Evolutionary conservation across 1,284 basidiomycete species (phyloP), one percentile per base, ranked within the genome.

Genomic region (Malassezia furfur): DNA sequence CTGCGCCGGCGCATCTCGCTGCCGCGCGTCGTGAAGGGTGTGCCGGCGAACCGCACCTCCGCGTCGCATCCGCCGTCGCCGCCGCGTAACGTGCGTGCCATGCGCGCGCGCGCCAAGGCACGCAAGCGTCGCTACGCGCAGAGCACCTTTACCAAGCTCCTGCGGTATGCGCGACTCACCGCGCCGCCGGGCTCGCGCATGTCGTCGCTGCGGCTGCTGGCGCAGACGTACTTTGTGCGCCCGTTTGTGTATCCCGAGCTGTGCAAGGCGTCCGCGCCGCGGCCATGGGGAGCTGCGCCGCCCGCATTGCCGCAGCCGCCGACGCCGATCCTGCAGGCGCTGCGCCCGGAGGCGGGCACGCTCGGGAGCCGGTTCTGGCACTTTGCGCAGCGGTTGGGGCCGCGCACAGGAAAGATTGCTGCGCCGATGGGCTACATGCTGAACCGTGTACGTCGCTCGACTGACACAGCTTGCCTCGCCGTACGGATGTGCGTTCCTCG

Each of bases 401-500:
- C 40, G 25, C 22, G 28, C 3, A 31, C 34, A 5, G 22, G 15
- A 11, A 34, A 34, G 17, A 6, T 50, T 14, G 34, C 17, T 32
- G 35, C 21, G 28, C 30, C 30, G n/a, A 15, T 40, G 30, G 35
- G 37, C 10, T 47, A 25, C 37, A 12, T 36, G 11, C 17, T 52
- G 32, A 35, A 37, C 32, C 41, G 34, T 17, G 41, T 34, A 32
- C 30, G 39, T 45, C 6, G n/a, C 10, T 12, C 28, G 6, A 25
- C 43, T 45, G 11, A 48, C 41, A 28, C 40, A 44, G 52, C 46
- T 39, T 34, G 17, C 41, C 6, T 48, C 68, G 17, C 71, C 71
- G n/a, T 74, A 74, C 43, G 68, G 66, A 1, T 59, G 70, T 12
- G 70, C 67, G 2, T 74, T 74, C 47, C 55, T 74, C 28, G 63